Evolutionary conservation across 768 basidiomycete species (phyloP).

Genomic region (Lactarius evosmus): DNA sequence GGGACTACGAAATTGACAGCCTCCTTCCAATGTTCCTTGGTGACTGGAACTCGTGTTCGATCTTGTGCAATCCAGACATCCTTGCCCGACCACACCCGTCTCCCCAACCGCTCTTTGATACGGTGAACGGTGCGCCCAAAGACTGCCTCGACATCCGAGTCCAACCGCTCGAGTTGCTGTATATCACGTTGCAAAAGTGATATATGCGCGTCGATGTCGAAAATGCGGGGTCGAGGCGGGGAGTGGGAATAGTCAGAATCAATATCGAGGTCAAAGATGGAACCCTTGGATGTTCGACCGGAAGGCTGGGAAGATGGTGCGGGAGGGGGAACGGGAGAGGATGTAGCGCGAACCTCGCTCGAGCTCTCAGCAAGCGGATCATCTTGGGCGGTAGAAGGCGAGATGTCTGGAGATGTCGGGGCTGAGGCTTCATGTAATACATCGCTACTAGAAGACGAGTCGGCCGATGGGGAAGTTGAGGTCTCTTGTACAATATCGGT

Average conservation of each 20-base stretch:
- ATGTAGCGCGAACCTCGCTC: neutral
- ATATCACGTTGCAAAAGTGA: slow-evolving; percentile 54
- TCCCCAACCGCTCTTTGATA: slow-evolving; percentile 71
- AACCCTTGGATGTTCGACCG: neutral
- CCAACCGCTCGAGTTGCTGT: slow-evolving; percentile 46
- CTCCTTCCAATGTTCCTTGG: slow-evolving; percentile 46
- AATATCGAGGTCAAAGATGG: slow-evolving; percentile 37
- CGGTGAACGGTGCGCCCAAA: slow-evolving; percentile 55
- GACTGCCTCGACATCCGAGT: slow-evolving; percentile 40
- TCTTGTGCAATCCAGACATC: slow-evolving; percentile 49
- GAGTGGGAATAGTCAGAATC: slow-evolving; percentile 32
- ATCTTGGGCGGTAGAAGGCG: neutral
- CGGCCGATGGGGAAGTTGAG: neutral
- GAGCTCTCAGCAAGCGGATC: neutral
- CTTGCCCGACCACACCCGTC: slow-evolving; percentile 66
- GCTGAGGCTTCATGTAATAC: neutral
- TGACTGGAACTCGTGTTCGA: slow-evolving; percentile 36
- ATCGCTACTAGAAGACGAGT: neutral
- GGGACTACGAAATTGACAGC: slow-evolving; percentile 44
- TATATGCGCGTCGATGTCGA: slow-evolving; percentile 58
- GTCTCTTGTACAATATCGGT: neutral
- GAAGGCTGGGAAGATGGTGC: neutral
- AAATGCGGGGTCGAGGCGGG: slow-evolving; percentile 35
- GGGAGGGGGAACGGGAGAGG: neutral
- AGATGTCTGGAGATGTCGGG: neutral